These are phyloP conservation scores for Cyclotella atomus DNA, from an alignment of 108 stramenopile genomes.

Conservation along the genomic window DNA sequence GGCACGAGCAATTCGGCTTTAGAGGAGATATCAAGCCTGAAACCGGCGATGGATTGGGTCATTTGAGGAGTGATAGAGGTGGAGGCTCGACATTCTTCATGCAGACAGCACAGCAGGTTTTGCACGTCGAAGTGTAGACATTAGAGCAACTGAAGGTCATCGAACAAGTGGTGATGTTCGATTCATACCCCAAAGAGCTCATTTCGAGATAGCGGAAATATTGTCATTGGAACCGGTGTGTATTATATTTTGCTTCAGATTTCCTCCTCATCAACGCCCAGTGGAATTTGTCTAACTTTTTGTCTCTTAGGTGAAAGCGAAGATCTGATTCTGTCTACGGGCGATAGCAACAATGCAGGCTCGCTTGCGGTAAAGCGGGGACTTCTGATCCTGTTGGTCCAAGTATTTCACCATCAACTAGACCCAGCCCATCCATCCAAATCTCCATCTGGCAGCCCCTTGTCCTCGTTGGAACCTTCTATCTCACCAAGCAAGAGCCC, in stretches of 20 bases:
- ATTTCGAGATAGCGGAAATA: slow-evolving; percentile 13
- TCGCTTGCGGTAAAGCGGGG: neutral
- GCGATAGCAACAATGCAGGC: neutral
- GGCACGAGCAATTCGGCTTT: neutral
- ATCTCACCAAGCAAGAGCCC: too few relatives aligned
- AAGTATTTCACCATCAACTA: too few relatives aligned
- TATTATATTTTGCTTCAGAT: neutral
- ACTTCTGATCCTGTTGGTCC: too few relatives aligned
- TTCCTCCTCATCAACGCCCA: neutral
- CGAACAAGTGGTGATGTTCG: slow-evolving; percentile 19
- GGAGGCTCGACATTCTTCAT: slow-evolving; percentile 26
- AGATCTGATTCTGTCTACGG: neutral
- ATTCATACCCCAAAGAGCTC: slow-evolving; percentile 16
- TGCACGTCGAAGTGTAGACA: slow-evolving; percentile 19
- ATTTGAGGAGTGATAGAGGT: slow-evolving; percentile 3
- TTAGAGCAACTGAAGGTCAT: slow-evolving; percentile 17
- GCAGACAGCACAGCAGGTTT: slow-evolving; percentile 19
- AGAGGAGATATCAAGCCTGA: slow-evolving; percentile 14
- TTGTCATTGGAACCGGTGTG: slow-evolving; percentile 25
- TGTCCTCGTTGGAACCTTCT: too few relatives aligned
- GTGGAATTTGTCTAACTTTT: neutral
- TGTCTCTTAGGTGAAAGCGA: neutral
- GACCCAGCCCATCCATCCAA: too few relatives aligned
- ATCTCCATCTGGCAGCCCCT: too few relatives aligned
- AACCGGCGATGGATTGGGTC: slow-evolving; percentile 19